These are phyloP conservation scores for Xylaria sp. DNA, from an alignment of 2,329 filamentous ascomycete genomes.

Conservation along the genomic window DNA sequence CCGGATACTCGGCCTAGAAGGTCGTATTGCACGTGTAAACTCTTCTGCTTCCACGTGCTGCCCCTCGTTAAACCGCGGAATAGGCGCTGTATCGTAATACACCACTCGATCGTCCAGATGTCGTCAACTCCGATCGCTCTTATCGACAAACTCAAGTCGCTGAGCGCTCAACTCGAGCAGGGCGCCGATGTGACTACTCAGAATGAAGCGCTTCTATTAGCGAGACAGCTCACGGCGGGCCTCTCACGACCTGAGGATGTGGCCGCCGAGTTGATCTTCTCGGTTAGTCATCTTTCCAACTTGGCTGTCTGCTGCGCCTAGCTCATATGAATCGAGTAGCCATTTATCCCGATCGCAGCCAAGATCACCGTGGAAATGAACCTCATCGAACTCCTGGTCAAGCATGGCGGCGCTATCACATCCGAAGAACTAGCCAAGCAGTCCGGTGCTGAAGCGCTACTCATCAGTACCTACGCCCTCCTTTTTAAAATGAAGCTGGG, in stretches of 20 bases:
- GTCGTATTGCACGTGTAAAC: constrained; percentile 4
- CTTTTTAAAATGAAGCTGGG: neutral
- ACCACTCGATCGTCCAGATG: constrained; percentile 2
- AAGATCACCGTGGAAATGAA: constrained; percentile 42
- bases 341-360: constrained; percentile 39
- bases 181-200: constrained; percentile 16
- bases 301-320: neutral
- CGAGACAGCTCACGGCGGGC: constrained; percentile 26
- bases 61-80: neutral
- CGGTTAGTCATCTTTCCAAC: constrained; percentile 20
- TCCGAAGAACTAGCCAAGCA: constrained; percentile 39
- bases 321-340: constrained; percentile 32
- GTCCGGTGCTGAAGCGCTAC: constrained; percentile 26
- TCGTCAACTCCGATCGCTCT: neutral
- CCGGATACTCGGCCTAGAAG: neutral
- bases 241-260: constrained; percentile 35
- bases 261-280: constrained; percentile 37
- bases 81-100: neutral
- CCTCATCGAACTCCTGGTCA: constrained; percentile 40
- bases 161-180: constrained; percentile 12
- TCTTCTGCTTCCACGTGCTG: neutral
- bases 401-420: constrained; percentile 33
- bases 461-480: constrained; percentile 33
- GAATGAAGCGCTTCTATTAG: constrained; percentile 32
- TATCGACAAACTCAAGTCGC: constrained; percentile 10